Base-by-base conservation (phyloP, 768 basidiomycete genomes). In the Hemileccinum impolitum region DNA sequence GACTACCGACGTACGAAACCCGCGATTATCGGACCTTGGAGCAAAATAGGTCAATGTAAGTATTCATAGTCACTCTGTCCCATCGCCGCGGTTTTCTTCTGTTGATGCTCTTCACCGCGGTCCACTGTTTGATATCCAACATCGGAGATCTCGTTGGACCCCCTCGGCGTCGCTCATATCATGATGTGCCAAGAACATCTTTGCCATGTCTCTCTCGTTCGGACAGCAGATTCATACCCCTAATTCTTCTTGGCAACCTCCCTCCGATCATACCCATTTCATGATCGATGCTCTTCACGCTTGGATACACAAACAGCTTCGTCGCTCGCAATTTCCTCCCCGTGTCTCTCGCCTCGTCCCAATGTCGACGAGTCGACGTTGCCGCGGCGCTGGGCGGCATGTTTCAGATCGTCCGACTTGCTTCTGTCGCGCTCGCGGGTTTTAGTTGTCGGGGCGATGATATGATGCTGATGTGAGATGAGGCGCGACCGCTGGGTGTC, bases 161-260 rank as follows among this genome's bases (percentile, higher is more conserved):
- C n/a, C 28, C 28, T 30, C 28, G 28, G 86, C 43, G 84, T 4
- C 63, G 62, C 14, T 68, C 91, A 28, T 12, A 8, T 12, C 67
- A 40, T 90, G 87, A 80, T 81, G 81, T 9, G 75, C 79, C 5
- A 74, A 72, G 14, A 75, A 74, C n/a, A 75, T 93, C 23, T 64
- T 90, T 15, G 58, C 65, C 7, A 63, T 88, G 9, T 85, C 90
- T 14, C 90, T 14, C 60, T 86, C 28, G 66, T 77, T 3, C 81
- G 92, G 43, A 85, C 83, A 2, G 63, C 90, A n/a, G n/a, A 28
- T 93, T 94, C 70, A 80, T 95, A 46, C 90, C 90, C 23, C 62
- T 92, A 37, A 87, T 95, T 67, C 75, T 94, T 13, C 73, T 85
- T 67, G 93, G 91, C 75, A 94, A 94, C 62, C 69, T 6, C 9